Base-by-base conservation (phyloP, 1,284 basidiomycete genomes). In the Ganoderma boninense region DNA sequence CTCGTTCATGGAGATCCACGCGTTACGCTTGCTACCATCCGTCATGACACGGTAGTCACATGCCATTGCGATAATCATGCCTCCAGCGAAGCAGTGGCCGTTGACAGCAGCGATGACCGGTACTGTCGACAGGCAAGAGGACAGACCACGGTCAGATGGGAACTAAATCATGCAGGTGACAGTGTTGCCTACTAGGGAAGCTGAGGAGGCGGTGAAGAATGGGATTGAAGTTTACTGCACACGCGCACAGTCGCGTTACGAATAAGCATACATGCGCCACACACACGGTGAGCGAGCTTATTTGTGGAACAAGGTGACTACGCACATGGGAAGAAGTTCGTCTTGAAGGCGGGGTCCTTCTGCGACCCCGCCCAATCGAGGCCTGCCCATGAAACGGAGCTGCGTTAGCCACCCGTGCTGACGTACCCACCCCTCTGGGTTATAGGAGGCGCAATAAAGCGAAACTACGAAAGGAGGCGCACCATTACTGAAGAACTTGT, bases 1-100 rank as follows among this genome's bases (percentile, higher is more conserved):
- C 84, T 98, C 97, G 79, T 98, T 98, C 96, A 98, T 97, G 80
- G 90, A 95, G 69, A 96, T 83, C 91, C 95, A 97, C 13, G 93
- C 93, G 73, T 90, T 89, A 62, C 91, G 90, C 77, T 89, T 90
- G 75, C 87, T 92, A 23, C 90, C 92, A 73, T 95, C 92, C 29
- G 89, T 93, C 92, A 97, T 97, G 68, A 98, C 87, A 43, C 97
- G 89, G 82, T 95, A 97, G 80, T 98, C 97, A 80, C 96, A 97
- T 4, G 87, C 87, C 64, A 97, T 82, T 1, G 94, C 88, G 29
- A 97, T 84, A 76, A 95, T 90, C 79, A 95, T 91, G 20, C 91
- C 97, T 14, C 87, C 97, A 2, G 97, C 97, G 79, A 96, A 98
- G 68, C 92, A 93, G 78, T 98, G 97, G 0, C 97, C 97, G 78